phyloP scores from a whole-genome alignment of 805 yeast genomes.

The Kuraishia hungarica region DNA sequence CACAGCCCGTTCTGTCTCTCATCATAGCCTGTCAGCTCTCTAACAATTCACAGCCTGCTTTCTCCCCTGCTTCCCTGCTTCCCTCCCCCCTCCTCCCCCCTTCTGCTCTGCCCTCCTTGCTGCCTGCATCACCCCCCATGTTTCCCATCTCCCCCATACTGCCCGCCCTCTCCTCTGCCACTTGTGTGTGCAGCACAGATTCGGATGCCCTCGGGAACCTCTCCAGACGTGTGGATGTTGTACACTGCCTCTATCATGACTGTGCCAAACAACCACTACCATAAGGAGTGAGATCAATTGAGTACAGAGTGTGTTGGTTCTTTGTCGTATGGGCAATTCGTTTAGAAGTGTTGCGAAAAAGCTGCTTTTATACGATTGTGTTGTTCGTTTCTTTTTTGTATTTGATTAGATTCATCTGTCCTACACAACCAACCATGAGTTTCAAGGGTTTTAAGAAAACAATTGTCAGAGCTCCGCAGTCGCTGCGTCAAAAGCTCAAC shows the following conservation, averaged over 20 bases:
- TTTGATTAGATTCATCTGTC: neutral
- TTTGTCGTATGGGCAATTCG: neutral
- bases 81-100: too few species aligned
- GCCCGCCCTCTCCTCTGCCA: too few species aligned
- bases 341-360: too few species aligned
- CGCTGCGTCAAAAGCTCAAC: constrained; percentile 80
- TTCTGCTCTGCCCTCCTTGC: too few species aligned
- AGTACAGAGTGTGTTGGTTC: neutral
- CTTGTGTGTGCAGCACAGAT: neutral
- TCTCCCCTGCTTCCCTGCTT: neutral
- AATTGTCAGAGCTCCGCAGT: constrained; percentile 83
- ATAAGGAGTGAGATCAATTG: neutral
- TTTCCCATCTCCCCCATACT: too few species aligned
- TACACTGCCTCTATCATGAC: neutral
- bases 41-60: too few species aligned
- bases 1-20: too few species aligned
- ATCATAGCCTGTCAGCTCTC: too few species aligned
- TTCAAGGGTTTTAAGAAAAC: constrained; percentile 83
- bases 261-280: neutral
- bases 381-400: too few species aligned
- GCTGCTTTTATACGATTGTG: neutral
- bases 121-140: too few species aligned
- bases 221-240: neutral
- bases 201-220: neutral
- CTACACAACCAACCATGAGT: constrained; percentile 42